These are phyloP conservation scores for Microdochium paspali DNA, from an alignment of 2,329 filamentous ascomycete genomes.

Conservation along the genomic window DNA sequence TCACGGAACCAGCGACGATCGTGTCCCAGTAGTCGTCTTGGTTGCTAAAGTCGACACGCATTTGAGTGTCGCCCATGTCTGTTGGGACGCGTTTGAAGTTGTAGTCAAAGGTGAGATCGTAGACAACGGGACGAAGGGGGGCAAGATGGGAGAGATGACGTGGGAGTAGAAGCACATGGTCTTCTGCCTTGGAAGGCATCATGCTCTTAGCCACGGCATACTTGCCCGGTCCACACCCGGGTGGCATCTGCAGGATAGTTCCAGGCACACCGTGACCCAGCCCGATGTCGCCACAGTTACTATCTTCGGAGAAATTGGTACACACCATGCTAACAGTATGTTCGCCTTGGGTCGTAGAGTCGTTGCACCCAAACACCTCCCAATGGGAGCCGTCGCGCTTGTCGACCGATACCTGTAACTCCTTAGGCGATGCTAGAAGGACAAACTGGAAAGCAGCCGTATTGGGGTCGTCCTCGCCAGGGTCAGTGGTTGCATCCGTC, in stretches of 20 bases:
- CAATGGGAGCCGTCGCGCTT: slow-evolving; percentile 33
- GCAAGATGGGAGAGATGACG: slow-evolving; percentile 8
- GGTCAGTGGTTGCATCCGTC: slow-evolving; percentile 15
- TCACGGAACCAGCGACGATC: slow-evolving; percentile 14
- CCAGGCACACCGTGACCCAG: slow-evolving; percentile 23
- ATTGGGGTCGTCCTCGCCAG: slow-evolving; percentile 14
- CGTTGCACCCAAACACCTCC: slow-evolving; percentile 28
- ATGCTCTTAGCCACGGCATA: slow-evolving; percentile 27
- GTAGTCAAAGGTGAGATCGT: slow-evolving; percentile 30
- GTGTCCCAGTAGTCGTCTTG: slow-evolving; percentile 24
- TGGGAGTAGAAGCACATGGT: slow-evolving; percentile 12
- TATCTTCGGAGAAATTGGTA: slow-evolving; percentile 18
- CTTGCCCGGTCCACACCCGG: slow-evolving; percentile 24
- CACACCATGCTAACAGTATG: slow-evolving; percentile 27
- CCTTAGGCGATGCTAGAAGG: slow-evolving; percentile 21
- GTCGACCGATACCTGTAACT: slow-evolving; percentile 22
- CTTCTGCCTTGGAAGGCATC: slow-evolving; percentile 4
- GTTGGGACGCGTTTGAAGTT: slow-evolving; percentile 22
- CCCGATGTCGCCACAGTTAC: slow-evolving; percentile 27
- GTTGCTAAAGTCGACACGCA: slow-evolving; percentile 30
- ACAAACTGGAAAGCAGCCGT: slow-evolving; percentile 21
- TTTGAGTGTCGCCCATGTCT: slow-evolving; percentile 18
- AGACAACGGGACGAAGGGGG: slow-evolving; percentile 12
- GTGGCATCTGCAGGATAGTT: slow-evolving; percentile 30
- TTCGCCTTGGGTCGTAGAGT: slow-evolving; percentile 13